Conservation (phyloP, 441 rosid species). For the Eutrema salsugineum region DNA sequence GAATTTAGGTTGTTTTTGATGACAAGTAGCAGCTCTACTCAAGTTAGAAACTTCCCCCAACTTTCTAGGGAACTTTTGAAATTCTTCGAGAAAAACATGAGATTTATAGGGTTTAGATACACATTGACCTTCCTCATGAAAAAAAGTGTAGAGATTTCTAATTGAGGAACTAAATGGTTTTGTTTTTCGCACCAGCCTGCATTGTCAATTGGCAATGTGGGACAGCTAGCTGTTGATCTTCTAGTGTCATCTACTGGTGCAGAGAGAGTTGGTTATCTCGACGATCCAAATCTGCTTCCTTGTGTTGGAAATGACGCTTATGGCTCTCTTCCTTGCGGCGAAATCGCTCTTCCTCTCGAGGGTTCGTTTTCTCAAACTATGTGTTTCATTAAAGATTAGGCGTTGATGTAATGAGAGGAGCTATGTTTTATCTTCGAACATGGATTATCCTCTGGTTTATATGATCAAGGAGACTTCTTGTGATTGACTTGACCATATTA, state of each 20-base stretch:
- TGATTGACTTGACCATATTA: not conserved
- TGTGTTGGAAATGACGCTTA: slow-evolving; percentile 89
- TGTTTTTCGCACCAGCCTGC: slow-evolving; percentile 53
- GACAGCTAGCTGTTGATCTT: slow-evolving; percentile 85
- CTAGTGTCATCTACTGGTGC: slow-evolving; percentile 67
- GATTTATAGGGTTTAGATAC: not conserved
- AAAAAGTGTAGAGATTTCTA: not conserved
- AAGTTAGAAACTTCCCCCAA: not conserved
- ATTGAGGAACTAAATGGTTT: not conserved
- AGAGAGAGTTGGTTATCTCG: slow-evolving; percentile 69
- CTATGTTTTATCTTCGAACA: not conserved
- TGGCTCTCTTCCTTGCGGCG: slow-evolving; percentile 62
- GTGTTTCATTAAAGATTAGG: not conserved
- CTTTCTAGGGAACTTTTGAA: not conserved
- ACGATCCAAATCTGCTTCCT: slow-evolving; percentile 74
- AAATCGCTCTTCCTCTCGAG: slow-evolving; percentile 85
- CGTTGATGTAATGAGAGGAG: not conserved
- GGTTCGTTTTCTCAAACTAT: slow-evolving; percentile 37
- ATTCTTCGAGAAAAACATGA: not conserved
- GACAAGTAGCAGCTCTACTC: not conserved
- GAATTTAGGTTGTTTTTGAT: not conserved
- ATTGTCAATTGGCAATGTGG: slow-evolving; percentile 87
- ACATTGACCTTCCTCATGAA: not conserved
- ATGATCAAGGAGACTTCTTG: not conserved
- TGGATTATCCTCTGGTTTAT: not conserved